These are phyloP conservation scores for Fusarium sp. DNA, from an alignment of 2,329 filamentous ascomycete species.

Conservation along the genomic window DNA sequence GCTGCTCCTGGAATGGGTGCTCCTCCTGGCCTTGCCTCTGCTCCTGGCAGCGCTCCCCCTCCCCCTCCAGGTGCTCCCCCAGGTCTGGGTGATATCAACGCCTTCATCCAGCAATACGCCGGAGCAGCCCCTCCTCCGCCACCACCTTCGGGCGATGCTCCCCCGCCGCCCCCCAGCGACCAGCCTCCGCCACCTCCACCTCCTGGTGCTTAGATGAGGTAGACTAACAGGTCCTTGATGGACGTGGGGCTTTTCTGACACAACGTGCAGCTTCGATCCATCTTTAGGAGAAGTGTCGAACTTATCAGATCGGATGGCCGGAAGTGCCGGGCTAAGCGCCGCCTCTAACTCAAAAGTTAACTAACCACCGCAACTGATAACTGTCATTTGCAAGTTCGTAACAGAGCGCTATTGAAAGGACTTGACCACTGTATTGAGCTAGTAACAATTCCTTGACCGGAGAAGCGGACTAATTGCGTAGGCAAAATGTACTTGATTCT, in stretches of 20 bases:
- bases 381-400: conserved; percentile 23
- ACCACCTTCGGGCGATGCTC: conserved; percentile 69
- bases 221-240: conserved; percentile 25
- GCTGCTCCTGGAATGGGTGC: conserved; percentile 62
- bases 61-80: conserved; percentile 63
- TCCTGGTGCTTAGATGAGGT: conserved; percentile 60
- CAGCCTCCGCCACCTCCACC: conserved; percentile 78
- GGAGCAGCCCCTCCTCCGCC: conserved; percentile 70
- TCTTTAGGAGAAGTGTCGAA: conserved; percentile 10
- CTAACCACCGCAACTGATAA: conserved; percentile 37
- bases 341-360: conserved; percentile 37
- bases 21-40: conserved; percentile 59
- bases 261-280: conserved; percentile 13
- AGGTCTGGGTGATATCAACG: conserved; percentile 72
- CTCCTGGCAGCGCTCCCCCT: conserved; percentile 65
- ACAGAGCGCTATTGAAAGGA: conserved; percentile 18
- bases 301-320: conserved; percentile 9
- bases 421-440: conserved; percentile 23
- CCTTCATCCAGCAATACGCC: conserved; percentile 78
- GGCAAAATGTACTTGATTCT: conserved; percentile 44
- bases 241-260: conserved; percentile 22
- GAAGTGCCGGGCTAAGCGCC: conserved; percentile 14
- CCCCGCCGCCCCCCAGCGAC: conserved; percentile 75
- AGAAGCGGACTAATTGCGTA: conserved; percentile 48
- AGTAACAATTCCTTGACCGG: conserved; percentile 27